A percentile compares a stretch with the other conserved stretches of the same genome.
Conservation (phyloP, 225 moss, liverwort and hornwort genomes). For the Polytrichum commune region DNA sequence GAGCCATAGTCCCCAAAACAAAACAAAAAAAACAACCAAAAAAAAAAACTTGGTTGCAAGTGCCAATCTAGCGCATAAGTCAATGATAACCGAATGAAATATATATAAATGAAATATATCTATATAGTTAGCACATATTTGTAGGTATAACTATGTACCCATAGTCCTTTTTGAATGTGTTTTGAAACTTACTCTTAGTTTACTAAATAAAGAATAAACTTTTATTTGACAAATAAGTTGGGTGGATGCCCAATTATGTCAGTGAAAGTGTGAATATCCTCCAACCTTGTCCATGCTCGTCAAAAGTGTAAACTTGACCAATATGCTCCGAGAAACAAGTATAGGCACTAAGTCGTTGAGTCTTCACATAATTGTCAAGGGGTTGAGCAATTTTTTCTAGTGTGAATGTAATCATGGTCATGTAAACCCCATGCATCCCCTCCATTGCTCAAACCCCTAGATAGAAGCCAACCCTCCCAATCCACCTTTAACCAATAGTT, state of each 20-base stretch:
- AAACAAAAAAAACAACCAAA: too few species aligned
- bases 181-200: too few species aligned
- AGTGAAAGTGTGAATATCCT: not conserved
- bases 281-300: not conserved
- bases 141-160: too few species aligned
- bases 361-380: not conserved
- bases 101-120: too few species aligned
- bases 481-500: not conserved
- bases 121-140: too few species aligned
- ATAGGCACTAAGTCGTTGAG: not conserved
- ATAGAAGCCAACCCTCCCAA: not conserved
- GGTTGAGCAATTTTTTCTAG: not conserved
- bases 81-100: too few species aligned
- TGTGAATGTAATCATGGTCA: constrained; percentile 1
- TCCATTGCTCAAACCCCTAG: not conserved
- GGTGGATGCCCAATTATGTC: not conserved
- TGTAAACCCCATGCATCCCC: not conserved
- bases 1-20: too few species aligned
- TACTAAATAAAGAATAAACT: too few species aligned
- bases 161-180: too few species aligned
- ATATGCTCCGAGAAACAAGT: not conserved
- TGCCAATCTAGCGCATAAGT: too few species aligned
- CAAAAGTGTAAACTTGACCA: not conserved
- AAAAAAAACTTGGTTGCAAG: too few species aligned
- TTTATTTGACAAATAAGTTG: not conserved